These are phyloP conservation scores for Uronychia setigera DNA, from an alignment of 73 alveolate genomes.

Conservation along the genomic window DNA sequence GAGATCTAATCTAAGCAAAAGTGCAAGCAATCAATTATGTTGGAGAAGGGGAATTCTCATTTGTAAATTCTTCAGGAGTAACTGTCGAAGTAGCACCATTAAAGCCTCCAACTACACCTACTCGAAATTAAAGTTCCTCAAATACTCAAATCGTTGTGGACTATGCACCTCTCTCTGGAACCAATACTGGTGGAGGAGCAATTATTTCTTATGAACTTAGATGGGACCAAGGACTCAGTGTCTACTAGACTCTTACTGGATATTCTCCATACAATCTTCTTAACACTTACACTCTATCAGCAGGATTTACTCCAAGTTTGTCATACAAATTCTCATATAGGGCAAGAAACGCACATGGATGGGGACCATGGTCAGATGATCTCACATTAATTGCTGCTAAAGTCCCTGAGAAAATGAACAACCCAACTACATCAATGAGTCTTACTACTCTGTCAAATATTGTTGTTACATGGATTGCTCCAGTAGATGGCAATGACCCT, in stretches of 20 bases:
- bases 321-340: neutral
- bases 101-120: constrained; percentile 21
- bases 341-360: constrained; percentile 48
- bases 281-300: neutral
- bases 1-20: constrained; percentile 34
- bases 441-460: neutral
- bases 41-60: constrained; percentile 47
- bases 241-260: neutral
- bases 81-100: constrained; percentile 27
- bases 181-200: constrained; percentile 39
- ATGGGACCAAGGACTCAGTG: constrained; percentile 26
- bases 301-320: neutral
- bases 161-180: constrained; percentile 40
- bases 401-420: neutral
- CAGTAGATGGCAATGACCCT: constrained; percentile 32
- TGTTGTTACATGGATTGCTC: constrained; percentile 35
- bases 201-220: constrained; percentile 39
- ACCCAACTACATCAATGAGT: constrained; percentile 1
- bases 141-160: constrained; percentile 16
- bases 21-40: constrained; percentile 34
- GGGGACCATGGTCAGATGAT: constrained; percentile 37
- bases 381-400: constrained; percentile 35
- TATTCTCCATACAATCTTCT: neutral
- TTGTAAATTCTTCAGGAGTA: constrained; percentile 28
- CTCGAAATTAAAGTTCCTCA: constrained; percentile 15